phyloP scores from a whole-genome alignment of 169 alveolate genomes.

The Babesia ovis region DNA sequence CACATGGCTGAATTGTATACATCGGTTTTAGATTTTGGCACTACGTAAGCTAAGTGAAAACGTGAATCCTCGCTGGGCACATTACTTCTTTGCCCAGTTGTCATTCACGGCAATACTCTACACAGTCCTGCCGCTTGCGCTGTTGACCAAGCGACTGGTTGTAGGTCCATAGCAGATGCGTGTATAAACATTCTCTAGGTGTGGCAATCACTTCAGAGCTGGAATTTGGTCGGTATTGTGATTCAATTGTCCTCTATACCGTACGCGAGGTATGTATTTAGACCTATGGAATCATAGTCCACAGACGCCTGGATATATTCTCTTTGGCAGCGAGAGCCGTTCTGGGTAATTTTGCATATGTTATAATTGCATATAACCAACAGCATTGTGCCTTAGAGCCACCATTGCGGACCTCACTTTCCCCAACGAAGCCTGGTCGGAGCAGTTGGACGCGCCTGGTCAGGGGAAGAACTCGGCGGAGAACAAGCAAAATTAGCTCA shows the following conservation, averaged over 20 bases:
- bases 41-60: neutral
- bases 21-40: neutral
- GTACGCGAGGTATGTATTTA: slow-evolving; percentile 22
- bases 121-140: slow-evolving; percentile 19
- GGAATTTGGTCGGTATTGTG: slow-evolving; percentile 56
- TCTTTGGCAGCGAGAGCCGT: slow-evolving; percentile 20
- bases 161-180: neutral
- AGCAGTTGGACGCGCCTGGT: slow-evolving; percentile 10
- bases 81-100: slow-evolving; percentile 22
- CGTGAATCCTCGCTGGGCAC: slow-evolving; percentile 5
- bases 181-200: neutral
- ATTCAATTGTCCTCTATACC: slow-evolving; percentile 36
- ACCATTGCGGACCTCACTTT: slow-evolving; percentile 29
- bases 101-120: slow-evolving; percentile 5
- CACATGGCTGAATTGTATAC: neutral
- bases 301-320: slow-evolving; percentile 21
- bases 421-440: neutral
- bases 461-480: neutral
- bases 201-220: slow-evolving; percentile 55
- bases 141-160: neutral
- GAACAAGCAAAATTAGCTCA: neutral
- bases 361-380: neutral
- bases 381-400: slow-evolving; percentile 37
- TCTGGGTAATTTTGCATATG: slow-evolving; percentile 1
- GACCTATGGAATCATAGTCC: neutral